These are phyloP conservation scores for Buxus sempervirens DNA, from an alignment of 164 flowering plant species.

Conservation along the genomic window DNA sequence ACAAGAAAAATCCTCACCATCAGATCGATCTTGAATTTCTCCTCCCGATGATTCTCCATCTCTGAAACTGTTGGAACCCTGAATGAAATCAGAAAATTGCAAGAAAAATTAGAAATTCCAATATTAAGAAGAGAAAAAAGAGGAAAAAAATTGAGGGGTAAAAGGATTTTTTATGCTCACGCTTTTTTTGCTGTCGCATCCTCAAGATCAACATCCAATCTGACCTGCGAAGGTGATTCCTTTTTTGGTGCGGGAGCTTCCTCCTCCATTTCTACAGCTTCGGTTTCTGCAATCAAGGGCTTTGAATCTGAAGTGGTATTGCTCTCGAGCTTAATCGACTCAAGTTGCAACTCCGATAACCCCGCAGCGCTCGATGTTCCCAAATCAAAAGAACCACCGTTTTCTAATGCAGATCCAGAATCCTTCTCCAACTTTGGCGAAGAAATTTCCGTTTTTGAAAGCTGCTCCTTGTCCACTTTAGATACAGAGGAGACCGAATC, in stretches of 20 bases:
- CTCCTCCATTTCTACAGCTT: conserved; percentile 17
- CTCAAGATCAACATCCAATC: conserved; percentile 29
- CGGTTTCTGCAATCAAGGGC: conserved; percentile 31
- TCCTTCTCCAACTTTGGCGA: conserved; percentile 47
- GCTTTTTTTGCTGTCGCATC: conserved; percentile 25
- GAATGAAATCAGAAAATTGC: conserved; percentile 11
- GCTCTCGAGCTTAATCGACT: conserved; percentile 31
- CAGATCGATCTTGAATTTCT: conserved; percentile 86
- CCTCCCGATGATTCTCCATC: conserved; percentile 44
- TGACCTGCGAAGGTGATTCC: conserved; percentile 33
- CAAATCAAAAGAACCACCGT: conserved; percentile 36
- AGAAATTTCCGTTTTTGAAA: conserved; percentile 36
- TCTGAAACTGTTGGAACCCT: conserved; percentile 33
- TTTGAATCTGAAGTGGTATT: conserved; percentile 28
- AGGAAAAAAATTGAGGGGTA: background rate
- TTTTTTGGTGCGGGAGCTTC: conserved; percentile 41
- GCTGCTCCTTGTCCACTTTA: conserved; percentile 53
- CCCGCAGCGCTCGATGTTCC: conserved; percentile 16
- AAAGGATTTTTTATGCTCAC: conserved; percentile 32
- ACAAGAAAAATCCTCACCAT: conserved; percentile 54
- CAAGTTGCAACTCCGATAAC: conserved; percentile 18
- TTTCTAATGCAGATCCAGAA: conserved; percentile 38
- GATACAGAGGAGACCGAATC: conserved; percentile 13
- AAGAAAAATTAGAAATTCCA: background rate
- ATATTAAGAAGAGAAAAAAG: background rate